Base-by-base conservation (phyloP, 495 filamentous ascomycete genomes). In the Aspergillus sparsus region DNA sequence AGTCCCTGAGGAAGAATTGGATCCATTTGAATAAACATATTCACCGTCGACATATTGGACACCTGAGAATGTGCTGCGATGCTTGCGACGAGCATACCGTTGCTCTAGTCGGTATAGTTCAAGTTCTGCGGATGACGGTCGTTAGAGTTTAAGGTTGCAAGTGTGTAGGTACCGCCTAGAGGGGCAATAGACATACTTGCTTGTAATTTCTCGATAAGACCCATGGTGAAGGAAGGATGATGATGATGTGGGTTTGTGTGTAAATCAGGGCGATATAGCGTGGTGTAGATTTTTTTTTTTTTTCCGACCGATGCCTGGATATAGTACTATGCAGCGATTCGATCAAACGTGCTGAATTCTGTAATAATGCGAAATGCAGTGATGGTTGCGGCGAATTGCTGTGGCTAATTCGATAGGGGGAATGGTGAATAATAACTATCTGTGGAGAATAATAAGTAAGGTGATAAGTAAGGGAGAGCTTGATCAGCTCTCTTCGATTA, bases 101-200 rank as follows among this genome's bases (percentile, higher is more conserved):
- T 96, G 88, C 77, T 97, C 92, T 60, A 97, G 86, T 34, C 90
- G 89, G 81, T 92, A 94, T 67, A 96, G 85, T 81, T 97, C 90
- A 63, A 92, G 80, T 78, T 87, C 82, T 82, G 67, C 6, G 64
- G 61, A 18, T 62, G 80, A 46, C 35, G 35, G 53, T 57, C 57
- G 62, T 67, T 59, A 62, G 54, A 15, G 56, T 55, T 58, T 32
- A 16, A 44, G 21, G 13, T 46, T 18, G 2, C 15, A 15, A 9
- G 27, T 31, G 39, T 44, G 50, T 27, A 21, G 44, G 21, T 13
- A 55, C 15, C 45, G 27, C 5, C 11, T 10, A 15, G 2, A 39
- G 55, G 35, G 49, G 21, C 21, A 27, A 27, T 27, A 27, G 46
- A 60, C 64, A 72, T 74, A 84, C 82, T 84, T 57, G 78, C 74